Evolutionary conservation across 2,329 filamentous ascomycete species (phyloP).

Genomic region (Diaporthe sp.): DNA sequence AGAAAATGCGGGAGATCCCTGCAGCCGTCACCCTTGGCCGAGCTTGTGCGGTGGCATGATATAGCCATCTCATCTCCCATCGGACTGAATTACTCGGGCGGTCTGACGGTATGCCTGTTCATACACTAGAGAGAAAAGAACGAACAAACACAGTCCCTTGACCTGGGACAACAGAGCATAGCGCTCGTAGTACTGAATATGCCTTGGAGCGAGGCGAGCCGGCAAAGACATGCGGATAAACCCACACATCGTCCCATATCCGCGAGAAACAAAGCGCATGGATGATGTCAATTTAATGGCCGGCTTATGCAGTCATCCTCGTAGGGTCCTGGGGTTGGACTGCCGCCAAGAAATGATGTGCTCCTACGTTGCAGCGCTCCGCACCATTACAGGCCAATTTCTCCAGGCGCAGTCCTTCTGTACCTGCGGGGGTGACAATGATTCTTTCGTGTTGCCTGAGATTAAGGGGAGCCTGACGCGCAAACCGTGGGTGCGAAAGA

Average conservation of each 20-base stretch:
- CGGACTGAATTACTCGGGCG: background rate
- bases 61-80: constrained; percentile 26
- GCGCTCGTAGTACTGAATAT: background rate
- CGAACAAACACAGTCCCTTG: background rate
- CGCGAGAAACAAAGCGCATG: background rate
- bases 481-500: background rate
- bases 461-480: constrained; percentile 25
- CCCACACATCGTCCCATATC: background rate
- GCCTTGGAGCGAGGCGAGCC: background rate
- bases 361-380: constrained; percentile 23
- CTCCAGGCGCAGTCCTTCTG: background rate
- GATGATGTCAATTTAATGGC: constrained; percentile 28
- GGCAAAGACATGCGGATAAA: background rate
- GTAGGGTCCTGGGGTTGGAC: constrained; percentile 9
- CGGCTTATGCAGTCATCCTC: constrained; percentile 28
- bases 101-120: background rate
- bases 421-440: constrained; percentile 11
- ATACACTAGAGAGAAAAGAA: background rate
- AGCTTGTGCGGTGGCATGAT: constrained; percentile 17
- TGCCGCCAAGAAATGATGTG: constrained; percentile 28
- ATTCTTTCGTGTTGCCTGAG: constrained; percentile 20
- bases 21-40: constrained; percentile 27
- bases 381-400: background rate
- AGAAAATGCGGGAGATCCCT: constrained; percentile 24
- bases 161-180: background rate